These are phyloP conservation scores for Penicillium sp. DNA, from an alignment of 2,329 filamentous ascomycete genomes.

Conservation along the genomic window DNA sequence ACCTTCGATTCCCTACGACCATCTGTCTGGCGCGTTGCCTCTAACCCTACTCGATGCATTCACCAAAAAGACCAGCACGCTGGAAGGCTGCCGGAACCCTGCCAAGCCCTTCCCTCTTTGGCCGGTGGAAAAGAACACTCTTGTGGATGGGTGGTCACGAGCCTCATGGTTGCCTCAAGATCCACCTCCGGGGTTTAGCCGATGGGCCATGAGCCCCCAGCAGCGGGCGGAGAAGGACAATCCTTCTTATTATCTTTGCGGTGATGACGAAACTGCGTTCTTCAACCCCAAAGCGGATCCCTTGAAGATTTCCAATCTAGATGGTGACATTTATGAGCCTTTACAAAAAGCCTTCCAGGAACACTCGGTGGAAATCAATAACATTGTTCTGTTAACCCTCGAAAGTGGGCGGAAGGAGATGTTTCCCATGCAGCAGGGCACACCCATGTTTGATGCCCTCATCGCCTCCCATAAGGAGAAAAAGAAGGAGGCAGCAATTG, in stretches of 20 bases:
- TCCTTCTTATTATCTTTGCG: slow-evolving; percentile 16
- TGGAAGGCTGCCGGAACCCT: slow-evolving; percentile 25
- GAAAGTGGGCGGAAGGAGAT: slow-evolving; percentile 44
- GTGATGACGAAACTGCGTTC: slow-evolving; percentile 14
- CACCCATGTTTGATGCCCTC: slow-evolving; percentile 34
- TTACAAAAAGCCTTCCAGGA: slow-evolving; percentile 31
- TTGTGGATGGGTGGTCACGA: slow-evolving; percentile 22
- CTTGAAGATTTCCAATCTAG: slow-evolving; percentile 40
- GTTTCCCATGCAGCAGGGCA: slow-evolving; percentile 40
- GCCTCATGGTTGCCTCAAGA: slow-evolving; percentile 35
- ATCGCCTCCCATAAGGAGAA: slow-evolving; percentile 28
- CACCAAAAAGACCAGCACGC: slow-evolving; percentile 19
- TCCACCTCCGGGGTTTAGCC: slow-evolving; percentile 30
- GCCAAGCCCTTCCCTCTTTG: slow-evolving; percentile 28
- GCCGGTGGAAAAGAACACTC: slow-evolving; percentile 5
- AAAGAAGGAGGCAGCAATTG: slow-evolving; percentile 24
- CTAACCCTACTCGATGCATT: slow-evolving; percentile 36
- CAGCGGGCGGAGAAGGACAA: slow-evolving; percentile 19
- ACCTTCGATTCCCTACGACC: slow-evolving; percentile 37
- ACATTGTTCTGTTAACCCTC: slow-evolving; percentile 41
- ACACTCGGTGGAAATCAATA: slow-evolving; percentile 36
- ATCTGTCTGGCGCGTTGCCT: slow-evolving; percentile 38
- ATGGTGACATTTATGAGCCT: slow-evolving; percentile 30
- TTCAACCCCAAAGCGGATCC: slow-evolving; percentile 40
- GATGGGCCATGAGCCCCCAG: slow-evolving; percentile 26